These are phyloP conservation scores for Chrysosporium keratinophilum DNA, from an alignment of 2,329 filamentous ascomycete species.

Conservation along the genomic window DNA sequence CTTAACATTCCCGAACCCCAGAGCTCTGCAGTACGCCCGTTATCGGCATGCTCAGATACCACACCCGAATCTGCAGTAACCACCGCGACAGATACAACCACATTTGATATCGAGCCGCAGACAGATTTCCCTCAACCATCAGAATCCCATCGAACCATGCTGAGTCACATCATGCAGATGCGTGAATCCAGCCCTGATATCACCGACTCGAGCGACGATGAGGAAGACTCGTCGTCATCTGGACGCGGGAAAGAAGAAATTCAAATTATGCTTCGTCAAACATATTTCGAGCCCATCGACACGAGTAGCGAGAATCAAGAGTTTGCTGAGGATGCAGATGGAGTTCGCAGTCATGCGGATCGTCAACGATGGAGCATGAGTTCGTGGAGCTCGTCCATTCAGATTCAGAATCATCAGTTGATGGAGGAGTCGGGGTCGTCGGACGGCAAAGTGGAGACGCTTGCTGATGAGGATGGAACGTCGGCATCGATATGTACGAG, in stretches of 20 bases:
- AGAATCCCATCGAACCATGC: constrained; percentile 33
- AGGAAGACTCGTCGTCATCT: constrained; percentile 21
- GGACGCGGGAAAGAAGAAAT: constrained; percentile 39
- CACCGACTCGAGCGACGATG: constrained; percentile 31
- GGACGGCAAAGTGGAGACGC: constrained; percentile 1
- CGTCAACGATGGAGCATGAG: constrained; percentile 35
- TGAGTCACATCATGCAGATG: constrained; percentile 42
- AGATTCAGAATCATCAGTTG: constrained; percentile 21
- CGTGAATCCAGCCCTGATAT: constrained; percentile 37
- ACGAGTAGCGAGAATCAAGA: constrained; percentile 26
- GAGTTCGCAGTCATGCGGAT: constrained; percentile 8
- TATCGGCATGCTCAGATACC: constrained; percentile 33
- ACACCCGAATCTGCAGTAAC: constrained; percentile 51
- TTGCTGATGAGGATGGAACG: constrained; percentile 9
- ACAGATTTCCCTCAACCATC: constrained; percentile 39
- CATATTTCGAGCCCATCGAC: constrained; percentile 30
- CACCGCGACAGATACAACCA: constrained; percentile 50
- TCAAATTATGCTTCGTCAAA: constrained; percentile 44
- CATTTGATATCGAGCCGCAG: constrained; percentile 62
- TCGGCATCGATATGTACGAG: not conserved
- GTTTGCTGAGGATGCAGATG: not conserved
- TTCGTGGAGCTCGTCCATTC: constrained; percentile 36
- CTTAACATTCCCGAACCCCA: not conserved
- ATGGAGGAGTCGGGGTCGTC: not conserved
- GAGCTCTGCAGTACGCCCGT: not conserved